Evolutionary conservation across 2,329 filamentous ascomycete species (phyloP).

Genomic region (Sordariomycetes sp.): DNA sequence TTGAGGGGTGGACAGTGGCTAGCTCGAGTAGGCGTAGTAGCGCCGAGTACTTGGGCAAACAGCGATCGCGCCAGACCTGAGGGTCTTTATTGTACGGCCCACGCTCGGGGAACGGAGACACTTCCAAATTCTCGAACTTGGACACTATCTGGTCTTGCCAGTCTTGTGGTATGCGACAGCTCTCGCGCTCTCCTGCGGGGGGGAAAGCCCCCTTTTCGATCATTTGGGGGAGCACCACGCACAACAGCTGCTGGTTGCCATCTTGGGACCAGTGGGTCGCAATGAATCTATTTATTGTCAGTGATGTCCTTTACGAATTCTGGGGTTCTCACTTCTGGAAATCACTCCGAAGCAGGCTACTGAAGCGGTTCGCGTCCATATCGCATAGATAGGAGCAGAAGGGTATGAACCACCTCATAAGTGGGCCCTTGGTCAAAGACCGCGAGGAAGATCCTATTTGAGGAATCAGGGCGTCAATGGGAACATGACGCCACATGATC

Average conservation of each 20-base stretch:
- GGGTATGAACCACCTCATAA: slow-evolving; percentile 67
- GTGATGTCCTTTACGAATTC: not conserved
- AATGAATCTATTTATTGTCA: slow-evolving; percentile 53
- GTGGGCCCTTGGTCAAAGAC: slow-evolving; percentile 52
- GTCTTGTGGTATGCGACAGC: slow-evolving; percentile 48
- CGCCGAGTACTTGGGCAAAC: slow-evolving; percentile 59
- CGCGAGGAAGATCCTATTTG: slow-evolving; percentile 58
- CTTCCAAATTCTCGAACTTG: slow-evolving; percentile 57
- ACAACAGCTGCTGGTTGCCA: slow-evolving; percentile 58
- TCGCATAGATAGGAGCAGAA: slow-evolving; percentile 79
- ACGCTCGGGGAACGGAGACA: slow-evolving; percentile 55
- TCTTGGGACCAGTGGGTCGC: slow-evolving; percentile 61
- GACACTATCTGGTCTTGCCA: slow-evolving; percentile 68
- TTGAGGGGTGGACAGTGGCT: slow-evolving; percentile 55
- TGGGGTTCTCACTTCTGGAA: slow-evolving; percentile 60
- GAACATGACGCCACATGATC: slow-evolving; percentile 64
- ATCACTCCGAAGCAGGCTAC: slow-evolving; percentile 65
- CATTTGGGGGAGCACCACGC: slow-evolving; percentile 59
- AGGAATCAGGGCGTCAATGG: slow-evolving; percentile 70
- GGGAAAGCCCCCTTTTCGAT: slow-evolving; percentile 46
- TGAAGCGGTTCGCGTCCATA: slow-evolving; percentile 65
- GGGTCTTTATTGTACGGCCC: slow-evolving; percentile 54
- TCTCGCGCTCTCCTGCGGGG: slow-evolving; percentile 39
- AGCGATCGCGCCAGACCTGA: slow-evolving; percentile 51
- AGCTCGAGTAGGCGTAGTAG: slow-evolving; percentile 54